phyloP scores from a whole-genome alignment of 225 moss, liverwort and hornwort genomes.

The Pseudoscleropodium purum region DNA sequence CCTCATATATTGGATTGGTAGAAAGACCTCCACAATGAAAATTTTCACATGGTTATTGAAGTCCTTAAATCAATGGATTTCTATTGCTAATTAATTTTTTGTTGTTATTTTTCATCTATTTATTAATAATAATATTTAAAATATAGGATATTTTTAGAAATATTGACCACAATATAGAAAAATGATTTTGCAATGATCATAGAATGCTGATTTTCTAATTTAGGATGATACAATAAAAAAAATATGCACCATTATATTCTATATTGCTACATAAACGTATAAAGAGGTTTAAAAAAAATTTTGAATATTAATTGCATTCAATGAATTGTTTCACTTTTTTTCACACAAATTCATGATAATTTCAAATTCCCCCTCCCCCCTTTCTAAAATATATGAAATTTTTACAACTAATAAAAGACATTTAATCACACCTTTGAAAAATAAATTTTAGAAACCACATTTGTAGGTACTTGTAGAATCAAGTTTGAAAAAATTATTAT shows the following conservation, averaged over 20 bases:
- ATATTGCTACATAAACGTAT: not conserved
- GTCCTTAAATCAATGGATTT: fast-evolving
- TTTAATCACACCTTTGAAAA: not conserved
- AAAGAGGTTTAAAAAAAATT: fast-evolving
- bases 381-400: not conserved
- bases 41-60: not conserved
- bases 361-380: too few species aligned
- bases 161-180: not conserved
- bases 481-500: not conserved
- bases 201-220: fast-evolving
- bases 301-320: not conserved
- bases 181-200: not conserved
- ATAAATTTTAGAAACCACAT: not conserved
- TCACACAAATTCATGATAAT: not conserved
- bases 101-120: not conserved
- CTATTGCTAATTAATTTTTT: not conserved
- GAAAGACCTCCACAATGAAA: not conserved
- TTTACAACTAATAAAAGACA: not conserved
- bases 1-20: not conserved
- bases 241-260: not conserved
- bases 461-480: not conserved
- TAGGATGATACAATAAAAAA: not conserved
- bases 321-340: not conserved
- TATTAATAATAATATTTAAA: not conserved
- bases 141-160: not conserved